A percentile compares a stretch with the other conserved stretches of the same genome.
Evolutionary conservation across 108 stramenopile species (phyloP).

Genomic region (Seminavis robusta): DNA sequence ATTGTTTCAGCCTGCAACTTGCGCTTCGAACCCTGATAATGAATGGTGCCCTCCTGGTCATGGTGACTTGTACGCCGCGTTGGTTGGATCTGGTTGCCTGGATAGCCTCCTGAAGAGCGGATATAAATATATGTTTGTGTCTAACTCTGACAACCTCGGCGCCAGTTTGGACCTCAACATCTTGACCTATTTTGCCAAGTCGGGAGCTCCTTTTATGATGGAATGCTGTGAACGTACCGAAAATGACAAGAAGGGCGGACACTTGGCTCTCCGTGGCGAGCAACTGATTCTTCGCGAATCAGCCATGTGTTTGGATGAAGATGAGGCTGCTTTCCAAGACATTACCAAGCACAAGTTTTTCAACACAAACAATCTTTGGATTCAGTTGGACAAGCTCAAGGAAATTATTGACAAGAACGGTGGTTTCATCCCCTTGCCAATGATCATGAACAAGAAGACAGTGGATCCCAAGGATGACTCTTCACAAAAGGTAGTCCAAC

Average conservation of each 20-base stretch:
- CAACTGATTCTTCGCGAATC: slow-evolving; percentile 96
- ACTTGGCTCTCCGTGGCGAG: slow-evolving; percentile 92
- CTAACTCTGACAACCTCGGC: slow-evolving; percentile 99
- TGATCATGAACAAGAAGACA: slow-evolving; percentile 98
- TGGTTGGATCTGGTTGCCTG: slow-evolving; percentile 93
- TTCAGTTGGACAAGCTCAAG: slow-evolving; percentile 93
- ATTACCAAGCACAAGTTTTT: slow-evolving; percentile 93
- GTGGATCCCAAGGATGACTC: slow-evolving; percentile 97
- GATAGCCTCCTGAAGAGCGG: slow-evolving; percentile 91
- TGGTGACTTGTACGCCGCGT: slow-evolving; percentile 98
- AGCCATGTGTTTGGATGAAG: slow-evolving; percentile 97
- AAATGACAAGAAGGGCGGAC: slow-evolving; percentile 99
- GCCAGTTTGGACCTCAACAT: slow-evolving; percentile 95
- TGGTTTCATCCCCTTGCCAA: slow-evolving; percentile 96
- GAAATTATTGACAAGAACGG: slow-evolving; percentile 89
- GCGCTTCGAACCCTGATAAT: slow-evolving; percentile 73
- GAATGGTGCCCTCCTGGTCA: slow-evolving; percentile 99
- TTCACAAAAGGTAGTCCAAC: slow-evolving; percentile 90
- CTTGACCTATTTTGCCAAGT: slow-evolving; percentile 90
- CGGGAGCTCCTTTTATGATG: slow-evolving; percentile 96
- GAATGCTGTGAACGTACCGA: slow-evolving; percentile 96
- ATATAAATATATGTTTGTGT: slow-evolving; percentile 99
- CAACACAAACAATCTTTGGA: slow-evolving; percentile 99
- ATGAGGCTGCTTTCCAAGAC: slow-evolving; percentile 94
- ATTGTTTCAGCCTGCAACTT: slow-evolving; percentile 65